A percentile compares a stretch with the other conserved stretches of the same genome.
Conservation (phyloP, 345 rosid genomes). For the Salix suchowensis region DNA sequence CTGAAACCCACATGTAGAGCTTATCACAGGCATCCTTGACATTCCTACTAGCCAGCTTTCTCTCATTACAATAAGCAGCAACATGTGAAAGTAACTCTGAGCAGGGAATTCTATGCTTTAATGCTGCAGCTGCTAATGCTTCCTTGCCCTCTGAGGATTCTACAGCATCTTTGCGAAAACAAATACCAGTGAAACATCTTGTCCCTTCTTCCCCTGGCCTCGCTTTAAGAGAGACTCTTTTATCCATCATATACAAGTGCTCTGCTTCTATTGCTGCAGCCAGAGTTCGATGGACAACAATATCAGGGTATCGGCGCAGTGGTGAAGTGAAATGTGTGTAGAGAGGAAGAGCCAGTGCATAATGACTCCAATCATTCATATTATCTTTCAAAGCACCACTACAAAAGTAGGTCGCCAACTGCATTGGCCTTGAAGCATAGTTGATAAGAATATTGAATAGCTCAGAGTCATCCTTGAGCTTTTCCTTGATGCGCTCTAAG, state of each 20-base stretch:
- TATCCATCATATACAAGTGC: conserved; percentile 35
- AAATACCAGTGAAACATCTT: conserved; percentile 55
- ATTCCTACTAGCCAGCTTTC: conserved; percentile 65
- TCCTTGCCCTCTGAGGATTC: conserved; percentile 54
- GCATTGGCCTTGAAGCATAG: conserved; percentile 81
- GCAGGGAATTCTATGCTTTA: conserved; percentile 54
- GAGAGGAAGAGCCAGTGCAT: conserved; percentile 72
- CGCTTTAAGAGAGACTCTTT: conserved; percentile 9
- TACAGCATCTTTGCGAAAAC: conserved; percentile 50
- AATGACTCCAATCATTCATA: conserved; percentile 69
- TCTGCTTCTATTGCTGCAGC: conserved; percentile 85
- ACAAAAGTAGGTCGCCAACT: conserved; percentile 73
- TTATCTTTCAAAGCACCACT: conserved; percentile 55
- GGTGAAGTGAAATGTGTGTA: conserved; percentile 97
- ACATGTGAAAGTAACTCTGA: conserved; percentile 45
- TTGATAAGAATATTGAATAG: conserved; percentile 56
- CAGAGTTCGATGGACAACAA: conserved; percentile 80
- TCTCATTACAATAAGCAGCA: conserved; percentile 62
- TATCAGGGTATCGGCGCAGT: conserved; percentile 79
- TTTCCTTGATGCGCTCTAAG: conserved; percentile 50
- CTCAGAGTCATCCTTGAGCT: conserved; percentile 64
- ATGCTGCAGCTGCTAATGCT: conserved; percentile 54
- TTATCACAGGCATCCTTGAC: conserved; percentile 79
- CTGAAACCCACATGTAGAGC: conserved; percentile 73
- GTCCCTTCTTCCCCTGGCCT: conserved; percentile 12